Evolutionary conservation across 805 yeast genomes (phyloP).

Genomic region (Spathaspora arborariae): DNA sequence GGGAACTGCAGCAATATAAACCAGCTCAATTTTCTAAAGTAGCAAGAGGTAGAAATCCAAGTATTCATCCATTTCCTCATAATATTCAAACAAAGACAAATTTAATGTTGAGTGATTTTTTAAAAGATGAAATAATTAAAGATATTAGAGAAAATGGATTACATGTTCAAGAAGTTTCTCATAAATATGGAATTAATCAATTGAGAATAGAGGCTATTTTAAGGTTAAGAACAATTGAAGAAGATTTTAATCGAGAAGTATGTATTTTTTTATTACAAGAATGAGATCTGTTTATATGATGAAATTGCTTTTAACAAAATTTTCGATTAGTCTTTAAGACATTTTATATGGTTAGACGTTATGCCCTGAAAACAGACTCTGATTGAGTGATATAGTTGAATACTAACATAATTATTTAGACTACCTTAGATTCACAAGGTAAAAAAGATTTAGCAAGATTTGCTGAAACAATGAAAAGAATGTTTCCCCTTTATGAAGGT

Average conservation of each 20-base stretch:
- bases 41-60: conserved; percentile 19
- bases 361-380: conserved; percentile 7
- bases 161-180: conserved; percentile 70
- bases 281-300: conserved; percentile 28
- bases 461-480: conserved; percentile 60
- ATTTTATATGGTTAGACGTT: conserved; percentile 46
- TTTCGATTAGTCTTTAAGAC: conserved; percentile 84
- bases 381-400: background rate
- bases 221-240: conserved; percentile 62
- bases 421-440: background rate
- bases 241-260: conserved; percentile 57
- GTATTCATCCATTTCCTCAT: conserved; percentile 77
- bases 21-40: background rate
- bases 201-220: conserved; percentile 88
- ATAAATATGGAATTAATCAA: conserved; percentile 72
- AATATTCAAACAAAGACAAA: conserved; percentile 72
- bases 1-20: background rate
- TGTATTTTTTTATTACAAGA: conserved; percentile 27
- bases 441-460: conserved; percentile 52
- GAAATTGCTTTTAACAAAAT: conserved; percentile 37
- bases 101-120: conserved; percentile 50
- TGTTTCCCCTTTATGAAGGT: conserved; percentile 70
- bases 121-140: conserved; percentile 57
- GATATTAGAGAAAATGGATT: conserved; percentile 51
- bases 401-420: conserved; percentile 29